phyloP scores from a whole-genome alignment of 2,329 filamentous ascomycete genomes.

The Verticillium nonalfalfae region DNA sequence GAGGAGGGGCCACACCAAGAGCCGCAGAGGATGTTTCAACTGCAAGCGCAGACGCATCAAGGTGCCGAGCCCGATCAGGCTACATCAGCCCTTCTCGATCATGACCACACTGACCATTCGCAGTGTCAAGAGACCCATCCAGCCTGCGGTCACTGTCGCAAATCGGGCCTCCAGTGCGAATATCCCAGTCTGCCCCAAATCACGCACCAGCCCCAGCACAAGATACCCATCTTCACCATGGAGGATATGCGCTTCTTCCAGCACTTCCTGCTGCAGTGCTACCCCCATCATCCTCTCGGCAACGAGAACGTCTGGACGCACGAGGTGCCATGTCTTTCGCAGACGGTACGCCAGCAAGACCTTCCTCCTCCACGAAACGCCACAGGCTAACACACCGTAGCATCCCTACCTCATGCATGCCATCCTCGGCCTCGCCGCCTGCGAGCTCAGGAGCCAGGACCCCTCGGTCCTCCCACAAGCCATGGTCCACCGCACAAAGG shows the following conservation, averaged over 20 bases:
- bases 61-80: constrained; percentile 25
- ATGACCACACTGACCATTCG: not conserved
- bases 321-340: constrained; percentile 59
- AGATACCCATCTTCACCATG: constrained; percentile 52
- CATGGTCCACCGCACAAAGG: constrained; percentile 58
- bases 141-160: constrained; percentile 56
- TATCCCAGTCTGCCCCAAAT: constrained; percentile 49
- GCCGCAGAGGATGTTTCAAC: constrained; percentile 58
- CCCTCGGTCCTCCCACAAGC: constrained; percentile 48
- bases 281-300: constrained; percentile 58
- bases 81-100: not conserved
- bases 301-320: constrained; percentile 63
- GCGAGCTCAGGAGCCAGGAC: constrained; percentile 49
- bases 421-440: constrained; percentile 61
- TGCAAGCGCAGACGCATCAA: constrained; percentile 63
- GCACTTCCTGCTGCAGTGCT: constrained; percentile 56
- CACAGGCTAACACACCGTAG: constrained; percentile 22
- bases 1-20: constrained; percentile 60
- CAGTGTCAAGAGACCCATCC: constrained; percentile 62
- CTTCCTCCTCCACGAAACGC: not conserved
- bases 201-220: constrained; percentile 45
- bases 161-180: constrained; percentile 56
- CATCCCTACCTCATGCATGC: constrained; percentile 66
- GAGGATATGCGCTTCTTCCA: constrained; percentile 66
- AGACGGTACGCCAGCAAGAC: constrained; percentile 43